Evolutionary conservation across 306 rosid genomes (phyloP).

Genomic region (Fragaria ananassa): DNA sequence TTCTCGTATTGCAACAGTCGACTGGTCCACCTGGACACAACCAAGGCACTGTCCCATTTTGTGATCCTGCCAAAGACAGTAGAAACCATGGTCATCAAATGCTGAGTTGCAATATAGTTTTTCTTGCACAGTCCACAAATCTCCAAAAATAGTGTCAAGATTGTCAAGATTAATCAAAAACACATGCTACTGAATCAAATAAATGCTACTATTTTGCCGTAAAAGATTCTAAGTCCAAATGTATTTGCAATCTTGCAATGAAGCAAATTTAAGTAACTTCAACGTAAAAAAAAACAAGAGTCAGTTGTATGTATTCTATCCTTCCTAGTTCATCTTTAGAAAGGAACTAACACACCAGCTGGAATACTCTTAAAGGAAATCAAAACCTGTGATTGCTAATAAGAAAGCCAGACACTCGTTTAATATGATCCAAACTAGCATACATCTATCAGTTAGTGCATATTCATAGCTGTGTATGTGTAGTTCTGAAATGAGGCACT

Average conservation of each 20-base stretch:
- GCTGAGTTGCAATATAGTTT: neutral
- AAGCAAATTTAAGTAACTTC: neutral
- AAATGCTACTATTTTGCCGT: neutral
- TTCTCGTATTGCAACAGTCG: constrained; percentile 49
- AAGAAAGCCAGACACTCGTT: neutral
- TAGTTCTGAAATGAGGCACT: neutral
- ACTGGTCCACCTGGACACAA: constrained; percentile 57
- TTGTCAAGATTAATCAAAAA: neutral
- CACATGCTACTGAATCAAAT: neutral
- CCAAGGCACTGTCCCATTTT: constrained; percentile 52
- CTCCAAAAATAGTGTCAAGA: constrained; percentile 1
- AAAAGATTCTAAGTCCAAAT: neutral
- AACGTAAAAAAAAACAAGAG: neutral
- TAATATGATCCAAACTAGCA: neutral
- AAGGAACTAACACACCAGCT: neutral
- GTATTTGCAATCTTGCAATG: neutral
- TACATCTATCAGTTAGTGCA: neutral
- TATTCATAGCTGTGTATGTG: neutral
- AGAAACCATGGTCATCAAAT: constrained; percentile 5
- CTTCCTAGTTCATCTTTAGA: neutral
- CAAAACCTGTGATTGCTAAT: neutral
- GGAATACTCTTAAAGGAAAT: neutral
- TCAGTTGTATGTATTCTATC: neutral
- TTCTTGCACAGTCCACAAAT: neutral
- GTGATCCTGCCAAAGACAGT: constrained; percentile 4